Evolutionary conservation across 306 rosid species (phyloP).

Genomic region (Sphenostylis stenocarpa): DNA sequence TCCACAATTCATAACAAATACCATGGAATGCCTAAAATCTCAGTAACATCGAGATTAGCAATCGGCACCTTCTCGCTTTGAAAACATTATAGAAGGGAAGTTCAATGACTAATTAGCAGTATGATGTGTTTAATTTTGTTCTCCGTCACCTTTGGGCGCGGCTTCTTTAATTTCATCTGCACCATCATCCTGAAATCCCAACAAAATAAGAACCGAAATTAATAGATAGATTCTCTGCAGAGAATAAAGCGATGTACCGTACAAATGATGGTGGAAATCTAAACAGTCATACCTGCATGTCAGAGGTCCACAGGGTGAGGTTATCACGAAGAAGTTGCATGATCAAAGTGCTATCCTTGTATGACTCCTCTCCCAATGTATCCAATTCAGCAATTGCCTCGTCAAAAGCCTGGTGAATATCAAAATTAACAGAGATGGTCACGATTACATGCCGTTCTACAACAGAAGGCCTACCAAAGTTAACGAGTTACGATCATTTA

Average conservation of each 20-base stretch:
- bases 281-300: conserved; percentile 76
- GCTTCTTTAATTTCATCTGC: conserved; percentile 96
- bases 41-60: conserved; percentile 56
- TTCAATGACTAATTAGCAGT: conserved; percentile 49
- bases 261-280: not conserved
- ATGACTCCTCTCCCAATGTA: conserved; percentile 95
- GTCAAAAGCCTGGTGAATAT: conserved; percentile 75
- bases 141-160: conserved; percentile 62
- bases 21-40: conserved; percentile 68
- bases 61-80: conserved; percentile 64
- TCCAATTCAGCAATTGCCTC: conserved; percentile 99
- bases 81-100: conserved; percentile 76
- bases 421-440: not conserved
- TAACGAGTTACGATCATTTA: not conserved
- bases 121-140: conserved; percentile 51
- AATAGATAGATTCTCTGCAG: not conserved
- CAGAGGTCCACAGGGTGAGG: conserved; percentile 98
- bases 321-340: conserved; percentile 99
- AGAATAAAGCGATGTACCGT: not conserved
- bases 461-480: not conserved
- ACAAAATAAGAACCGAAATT: not conserved
- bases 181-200: conserved; percentile 76
- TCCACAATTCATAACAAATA: conserved; percentile 64
- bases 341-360: conserved; percentile 99
- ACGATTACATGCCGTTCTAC: not conserved